Base-by-base conservation (phyloP, 257 asterid species). In the Anisodus tanguticus region DNA sequence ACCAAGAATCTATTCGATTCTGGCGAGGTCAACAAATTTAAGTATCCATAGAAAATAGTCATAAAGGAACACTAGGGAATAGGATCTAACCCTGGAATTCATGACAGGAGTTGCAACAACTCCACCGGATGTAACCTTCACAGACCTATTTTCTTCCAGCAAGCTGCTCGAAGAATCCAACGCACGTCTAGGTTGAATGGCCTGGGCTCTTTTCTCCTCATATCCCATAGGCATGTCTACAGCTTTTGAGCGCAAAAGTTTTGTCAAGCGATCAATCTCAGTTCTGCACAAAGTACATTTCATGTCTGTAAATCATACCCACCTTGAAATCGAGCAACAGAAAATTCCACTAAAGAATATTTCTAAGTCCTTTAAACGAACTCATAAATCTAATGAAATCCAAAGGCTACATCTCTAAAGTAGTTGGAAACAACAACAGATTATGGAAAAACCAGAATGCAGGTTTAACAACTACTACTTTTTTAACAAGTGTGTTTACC, bases 241-340 rank as follows among this genome's bases (percentile, higher is more conserved):
- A 81, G 92, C 94, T 86, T 91, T 92, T 85, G 98, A 93, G 79
- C 81, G 93, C 90, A 96, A 86, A 82, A 96, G 88, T 71, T 88
- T 91, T 59, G 94, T 92, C 94, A 96, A 89, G 55, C 80, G 95
- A 83, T 90, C 88, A 82, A 93, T 87, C 87, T 96, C 98, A 87
- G 94, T 86, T 87, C 99, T 96, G 97, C 91, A 85, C 51, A 86
- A 41, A 43, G 69, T 51, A 72, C 15, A 71, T 77, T 39, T 68
- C 69, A 15, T 39, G 22, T 45, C 19, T 63, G 70, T 54, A 78
- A 78, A 80, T 63, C 69, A 80, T 64, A 60, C 55, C 31, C 13
- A 26, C 13, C 7, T 69, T 39, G 17, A 63, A 77, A 5, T 10
- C 60, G 17, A 45, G 26, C 2, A 43, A n/a, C 3, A 43, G 31